Base-by-base conservation (phyloP, 257 asterid species). In the Cordia subcordata region DNA sequence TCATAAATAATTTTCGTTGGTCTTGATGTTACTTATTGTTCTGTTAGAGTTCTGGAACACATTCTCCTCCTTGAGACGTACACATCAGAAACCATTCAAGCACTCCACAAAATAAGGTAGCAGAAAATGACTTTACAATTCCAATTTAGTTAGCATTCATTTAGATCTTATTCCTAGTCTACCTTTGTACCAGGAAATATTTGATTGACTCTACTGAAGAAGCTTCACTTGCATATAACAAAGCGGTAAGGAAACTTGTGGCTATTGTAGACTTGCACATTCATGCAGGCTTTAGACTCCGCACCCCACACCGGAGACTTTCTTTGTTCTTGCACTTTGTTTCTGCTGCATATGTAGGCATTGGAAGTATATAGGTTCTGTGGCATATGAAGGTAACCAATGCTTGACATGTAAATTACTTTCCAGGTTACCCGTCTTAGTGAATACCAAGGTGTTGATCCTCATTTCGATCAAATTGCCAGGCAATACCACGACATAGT, bases 401-500 rank as follows among this genome's bases (percentile, higher is more conserved):
- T 62, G 50, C 37, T 59, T 13, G 44, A 56, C 60, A 15, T 55
- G 42, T 59, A 14, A 27, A 37, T 60, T 55, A 38, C 17, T 23
- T 52, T 10, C 9, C 55, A 88, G 99, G 83, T 87, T 17, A 86
- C 96, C 10, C 87, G 97, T 45, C 95, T 92, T 53, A 88, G 91
- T 20, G 99, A 92, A 77, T 92, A 88, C 70, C 99, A 92, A 79
- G 99, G 99, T 19, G 97, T 92, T 56, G 99, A 92, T 84, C 97
- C 96, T 57, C 97, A 88, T 78, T 92, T 92, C 39, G 99, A 92
- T 53, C 78, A 74, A 57, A 92, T 92, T 61, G 97, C 99, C 33
- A 79, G 96, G 76, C 99, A 92, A 69, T 92, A 92, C 79, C 96
- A 92, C 13, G 99, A 88, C 68, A 84, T 92, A 39, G 95, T 88